Conservation (phyloP, 768 basidiomycete genomes). For the Leccinum arenicola region DNA sequence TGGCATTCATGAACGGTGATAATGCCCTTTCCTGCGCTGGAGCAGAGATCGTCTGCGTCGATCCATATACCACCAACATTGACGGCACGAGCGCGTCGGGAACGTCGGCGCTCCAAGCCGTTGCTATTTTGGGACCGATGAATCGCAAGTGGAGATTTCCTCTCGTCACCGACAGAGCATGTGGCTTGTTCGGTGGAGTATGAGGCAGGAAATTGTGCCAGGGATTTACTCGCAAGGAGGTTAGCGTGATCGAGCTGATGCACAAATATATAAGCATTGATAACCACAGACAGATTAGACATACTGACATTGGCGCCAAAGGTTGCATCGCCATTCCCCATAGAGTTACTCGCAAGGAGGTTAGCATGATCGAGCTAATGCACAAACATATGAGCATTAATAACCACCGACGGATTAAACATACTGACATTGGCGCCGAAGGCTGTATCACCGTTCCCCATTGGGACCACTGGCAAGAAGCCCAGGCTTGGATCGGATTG, state of each 20-base stretch:
- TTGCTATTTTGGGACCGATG: neutral
- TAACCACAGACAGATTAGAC: neutral
- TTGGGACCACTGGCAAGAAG: neutral
- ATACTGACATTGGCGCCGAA: too few relatives aligned
- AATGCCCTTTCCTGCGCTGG: too few relatives aligned
- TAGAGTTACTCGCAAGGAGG: too few relatives aligned
- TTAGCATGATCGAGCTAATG: too few relatives aligned
- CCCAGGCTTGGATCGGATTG: neutral
- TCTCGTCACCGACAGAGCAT: neutral
- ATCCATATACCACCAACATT: neutral
- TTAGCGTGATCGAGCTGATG: neutral
- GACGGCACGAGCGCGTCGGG: neutral
- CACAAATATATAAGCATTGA: neutral
- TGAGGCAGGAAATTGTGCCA: neutral
- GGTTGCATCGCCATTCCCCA: neutral
- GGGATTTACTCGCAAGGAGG: neutral
- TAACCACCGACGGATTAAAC: too few relatives aligned
- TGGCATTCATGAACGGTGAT: slow-evolving; percentile 3
- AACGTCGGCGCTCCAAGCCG: neutral
- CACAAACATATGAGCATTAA: too few relatives aligned
- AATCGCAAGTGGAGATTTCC: neutral
- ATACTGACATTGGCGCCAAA: neutral
- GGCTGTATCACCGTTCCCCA: neutral
- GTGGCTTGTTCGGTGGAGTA: neutral
- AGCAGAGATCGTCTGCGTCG: slow-evolving; percentile 1